Evolutionary conservation across 1,284 basidiomycete genomes (phyloP), one percentile per base, ranked within the genome.

Genomic region (Tylopilus sp.): DNA sequence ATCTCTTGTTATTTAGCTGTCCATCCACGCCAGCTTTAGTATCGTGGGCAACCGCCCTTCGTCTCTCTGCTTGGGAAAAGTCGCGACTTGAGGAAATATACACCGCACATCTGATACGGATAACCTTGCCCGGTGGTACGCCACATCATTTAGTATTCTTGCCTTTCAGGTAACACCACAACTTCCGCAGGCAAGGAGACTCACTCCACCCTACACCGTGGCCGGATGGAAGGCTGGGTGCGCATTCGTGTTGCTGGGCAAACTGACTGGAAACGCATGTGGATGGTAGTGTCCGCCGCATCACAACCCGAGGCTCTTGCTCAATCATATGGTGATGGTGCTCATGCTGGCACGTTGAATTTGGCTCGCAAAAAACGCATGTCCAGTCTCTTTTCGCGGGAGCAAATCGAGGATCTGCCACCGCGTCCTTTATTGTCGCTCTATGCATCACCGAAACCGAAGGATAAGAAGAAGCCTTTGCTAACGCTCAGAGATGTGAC

Each of bases 51-150:
- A 86, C 91, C 19, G 93, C 93, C 6, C 78, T 99, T 33, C 86
- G 97, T 15, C 78, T 99, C 7, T 84, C 90, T 8, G 82, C 90
- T 44, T 99, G 95, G 93, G 96, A 99, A 69, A 93, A 97, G 59
- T 89, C 92, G 1, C 83, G 95, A 23, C 77, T 98, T 19, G 94
- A 97, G 68, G 96, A 98, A 70, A 93, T 99, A 51, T 99, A 99
- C 68, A 98, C 96, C 0, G 95, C 94, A 2, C 92, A 97, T 71
- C 73, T 98, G 39, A 81, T 95, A 55, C 79, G 92, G 43, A 87
- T 90, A 68, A 82, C 81, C 30, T 62, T 86, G 18, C 73, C 71
- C 46, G 74, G 74, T 29, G 72, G 79, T 73, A 59, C 58, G 72
- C 57, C 63, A 71, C 71, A 57, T 35, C 19, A 10, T 40, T 38